Evolutionary conservation across 2,329 filamentous ascomycete species (phyloP), one percentile per base, ranked within the genome.

Genomic region (Venturia carpophila): DNA sequence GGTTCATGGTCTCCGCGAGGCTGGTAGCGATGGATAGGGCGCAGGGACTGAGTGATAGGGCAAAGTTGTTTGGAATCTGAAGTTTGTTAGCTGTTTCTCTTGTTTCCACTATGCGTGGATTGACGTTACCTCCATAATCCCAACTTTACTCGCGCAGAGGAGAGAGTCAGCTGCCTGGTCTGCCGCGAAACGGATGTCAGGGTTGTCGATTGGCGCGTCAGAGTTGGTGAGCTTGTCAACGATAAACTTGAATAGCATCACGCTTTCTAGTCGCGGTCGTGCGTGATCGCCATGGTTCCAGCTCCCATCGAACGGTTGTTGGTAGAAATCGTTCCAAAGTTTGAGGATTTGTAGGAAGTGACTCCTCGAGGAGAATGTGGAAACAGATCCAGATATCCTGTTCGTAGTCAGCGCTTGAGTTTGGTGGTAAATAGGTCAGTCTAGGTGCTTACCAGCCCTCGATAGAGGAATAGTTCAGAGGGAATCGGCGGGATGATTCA

Each of bases 291-390:
- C 27, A 15, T 58, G 27, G n/a, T 19, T 11, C 52, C 52, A 58
- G 17, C 30, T 37, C 37, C 52, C 30, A 6, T 58, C 52, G 19
- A 58, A 37, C 7, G 52, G 52, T 58, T 34, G 15, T 9, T 58
- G 52, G 30, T 58, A 58, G 30, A 58, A 58, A 6, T 58, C 52
- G 5, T 58, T 58, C 52, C 52, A 58, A 19, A 58, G 30, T 10
- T 37, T 58, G 4, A 58, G 30, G n/a, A 58, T 58, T n/a, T 58
- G 52, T 19, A 58, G 52, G 30, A 58, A 58, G n/a, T 58, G 52
- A n/a, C 3, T 58, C 52, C 52, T 19, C 13, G 52, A 58, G 0
- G 52, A 58, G 11, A 58, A 58, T 19, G 52, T 58, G 7, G 52
- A 58, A 13, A 58, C 30, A 19, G 52, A 34, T 34, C 52, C 52